These are phyloP conservation scores for Eleusine indica DNA, from an alignment of 176 grass and related monocot species.

Conservation along the genomic window DNA sequence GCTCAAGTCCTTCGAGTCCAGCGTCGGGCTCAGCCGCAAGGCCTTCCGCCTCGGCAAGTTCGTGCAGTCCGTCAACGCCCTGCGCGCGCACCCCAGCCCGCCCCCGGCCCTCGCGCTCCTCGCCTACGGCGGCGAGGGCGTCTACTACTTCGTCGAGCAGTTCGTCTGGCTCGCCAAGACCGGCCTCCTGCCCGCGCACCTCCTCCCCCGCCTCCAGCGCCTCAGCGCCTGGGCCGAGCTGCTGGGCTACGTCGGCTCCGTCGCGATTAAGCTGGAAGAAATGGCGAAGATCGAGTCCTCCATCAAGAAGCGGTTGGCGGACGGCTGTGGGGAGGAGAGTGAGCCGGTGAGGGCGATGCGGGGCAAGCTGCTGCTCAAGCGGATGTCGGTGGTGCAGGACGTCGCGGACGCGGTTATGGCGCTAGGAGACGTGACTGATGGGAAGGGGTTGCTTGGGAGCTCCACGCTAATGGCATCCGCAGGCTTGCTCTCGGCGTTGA, in stretches of 20 bases:
- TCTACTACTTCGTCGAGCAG: conserved; percentile 78
- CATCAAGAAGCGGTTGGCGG: conserved; percentile 29
- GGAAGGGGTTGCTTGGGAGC: conserved; percentile 52
- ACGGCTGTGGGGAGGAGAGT: conserved; percentile 39
- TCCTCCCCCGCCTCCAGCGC: conserved; percentile 57
- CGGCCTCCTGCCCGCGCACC: conserved; percentile 55
- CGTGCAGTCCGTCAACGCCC: conserved; percentile 76
- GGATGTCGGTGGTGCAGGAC: conserved; percentile 67
- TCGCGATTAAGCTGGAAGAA: conserved; percentile 61
- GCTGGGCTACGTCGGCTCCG: conserved; percentile 59
- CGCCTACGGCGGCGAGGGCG: conserved; percentile 64
- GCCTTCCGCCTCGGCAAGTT: conserved; percentile 98
- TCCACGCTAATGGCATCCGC: conserved; percentile 57
- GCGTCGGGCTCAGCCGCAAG: conserved; percentile 86
- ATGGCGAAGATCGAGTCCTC: conserved; percentile 53
- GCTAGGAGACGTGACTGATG: conserved; percentile 59
- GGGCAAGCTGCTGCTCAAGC: conserved; percentile 64
- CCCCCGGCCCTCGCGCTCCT: conserved; percentile 47
- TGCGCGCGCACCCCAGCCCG: conserved; percentile 42
- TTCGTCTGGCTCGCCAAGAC: conserved; percentile 70
- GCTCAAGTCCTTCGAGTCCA: conserved; percentile 85
- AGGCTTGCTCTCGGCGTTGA: conserved; percentile 64
- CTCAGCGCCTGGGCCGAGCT: conserved; percentile 64
- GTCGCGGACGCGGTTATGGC: conserved; percentile 73
- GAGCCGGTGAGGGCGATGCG: conserved; percentile 41